phyloP scores from a whole-genome alignment of 208 protist species.

The Naegleria fowleri region DNA sequence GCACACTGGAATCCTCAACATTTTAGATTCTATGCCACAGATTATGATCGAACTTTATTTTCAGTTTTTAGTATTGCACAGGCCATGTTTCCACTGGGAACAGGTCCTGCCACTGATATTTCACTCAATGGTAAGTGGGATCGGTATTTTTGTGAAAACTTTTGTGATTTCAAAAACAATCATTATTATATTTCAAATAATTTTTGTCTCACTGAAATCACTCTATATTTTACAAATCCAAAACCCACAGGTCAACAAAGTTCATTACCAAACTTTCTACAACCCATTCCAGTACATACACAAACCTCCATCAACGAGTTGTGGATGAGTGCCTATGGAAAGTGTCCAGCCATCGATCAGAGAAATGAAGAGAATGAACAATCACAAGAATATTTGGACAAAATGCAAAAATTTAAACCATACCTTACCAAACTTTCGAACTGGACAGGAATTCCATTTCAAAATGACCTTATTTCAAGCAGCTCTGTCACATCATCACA shows the following conservation, averaged over 20 bases:
- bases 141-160: no score
- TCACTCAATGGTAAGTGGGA: not conserved
- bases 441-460: not conserved
- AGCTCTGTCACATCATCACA: not conserved
- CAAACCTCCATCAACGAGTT: not conserved
- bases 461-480: not conserved
- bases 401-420: not conserved
- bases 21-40: not conserved
- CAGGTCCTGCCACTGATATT: not conserved
- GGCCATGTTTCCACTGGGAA: not conserved
- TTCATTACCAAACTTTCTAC: not conserved
- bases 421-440: not conserved
- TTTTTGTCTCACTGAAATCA: no score
- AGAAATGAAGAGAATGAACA: not conserved
- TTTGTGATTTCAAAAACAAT: no score
- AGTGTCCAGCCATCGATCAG: not conserved
- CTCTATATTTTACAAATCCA: no score
- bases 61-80: not conserved
- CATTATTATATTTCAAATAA: no score
- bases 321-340: not conserved
- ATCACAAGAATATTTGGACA: not conserved
- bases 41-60: not conserved
- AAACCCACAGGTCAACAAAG: not conserved
- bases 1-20: not conserved
- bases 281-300: not conserved